These are phyloP conservation scores for Microbotryomycetes sp. DNA, from an alignment of 1,284 basidiomycete species.

Conservation along the genomic window DNA sequence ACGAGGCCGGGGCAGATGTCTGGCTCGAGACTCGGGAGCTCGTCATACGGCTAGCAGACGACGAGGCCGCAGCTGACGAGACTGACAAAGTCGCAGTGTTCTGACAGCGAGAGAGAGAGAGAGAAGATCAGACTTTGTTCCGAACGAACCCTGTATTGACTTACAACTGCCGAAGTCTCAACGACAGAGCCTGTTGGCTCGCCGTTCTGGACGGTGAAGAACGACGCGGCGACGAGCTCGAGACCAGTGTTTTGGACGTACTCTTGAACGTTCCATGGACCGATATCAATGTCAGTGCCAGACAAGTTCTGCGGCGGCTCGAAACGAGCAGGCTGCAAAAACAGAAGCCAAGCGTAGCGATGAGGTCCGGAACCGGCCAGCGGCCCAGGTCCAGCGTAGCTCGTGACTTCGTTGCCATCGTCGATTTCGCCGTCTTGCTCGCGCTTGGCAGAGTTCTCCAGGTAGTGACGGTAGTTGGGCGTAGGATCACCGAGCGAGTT, in stretches of 20 bases:
- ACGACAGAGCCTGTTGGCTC: conserved; percentile 39
- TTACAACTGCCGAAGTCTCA: conserved; percentile 13
- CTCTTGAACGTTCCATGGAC: conserved; percentile 47
- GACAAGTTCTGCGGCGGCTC: conserved; percentile 54
- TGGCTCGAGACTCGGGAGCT: background rate
- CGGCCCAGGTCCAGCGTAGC: conserved; percentile 60
- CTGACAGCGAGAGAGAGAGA: background rate
- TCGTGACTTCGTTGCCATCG: conserved; percentile 43
- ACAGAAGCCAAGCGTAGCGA: conserved; percentile 60
- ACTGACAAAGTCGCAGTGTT: conserved; percentile 30
- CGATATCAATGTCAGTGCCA: conserved; percentile 44
- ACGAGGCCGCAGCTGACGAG: conserved; percentile 19
- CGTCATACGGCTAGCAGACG: background rate
- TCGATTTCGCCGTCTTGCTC: conserved; percentile 14
- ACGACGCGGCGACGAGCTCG: conserved; percentile 48
- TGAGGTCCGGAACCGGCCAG: conserved; percentile 10
- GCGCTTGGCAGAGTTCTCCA: conserved; percentile 55
- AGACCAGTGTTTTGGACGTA: conserved; percentile 41
- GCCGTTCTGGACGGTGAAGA: conserved; percentile 67
- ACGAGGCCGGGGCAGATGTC: background rate
- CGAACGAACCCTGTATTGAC: no score
- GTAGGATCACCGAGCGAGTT: conserved; percentile 30
- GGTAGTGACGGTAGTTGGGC: conserved; percentile 57
- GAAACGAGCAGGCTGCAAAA: conserved; percentile 57
- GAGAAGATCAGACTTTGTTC: no score